These are phyloP conservation scores for Nigrograna mackinnonii DNA, from an alignment of 2,329 filamentous ascomycete genomes.

Conservation along the genomic window DNA sequence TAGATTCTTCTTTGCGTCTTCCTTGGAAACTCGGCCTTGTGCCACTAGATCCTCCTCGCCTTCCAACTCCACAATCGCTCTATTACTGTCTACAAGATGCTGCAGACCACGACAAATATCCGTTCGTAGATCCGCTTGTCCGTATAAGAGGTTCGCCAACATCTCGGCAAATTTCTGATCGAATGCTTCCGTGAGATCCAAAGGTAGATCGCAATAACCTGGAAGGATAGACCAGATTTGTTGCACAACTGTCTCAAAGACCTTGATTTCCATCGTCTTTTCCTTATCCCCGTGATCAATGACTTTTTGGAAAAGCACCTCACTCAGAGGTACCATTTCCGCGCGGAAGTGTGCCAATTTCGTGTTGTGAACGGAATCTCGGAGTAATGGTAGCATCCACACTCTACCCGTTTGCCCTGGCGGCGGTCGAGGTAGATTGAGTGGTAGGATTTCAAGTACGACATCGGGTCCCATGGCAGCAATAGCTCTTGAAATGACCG, in stretches of 20 bases:
- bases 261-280: slow-evolving; percentile 96
- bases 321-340: slow-evolving; percentile 87
- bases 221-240: slow-evolving; percentile 94
- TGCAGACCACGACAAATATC: slow-evolving; percentile 88
- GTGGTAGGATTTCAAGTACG: slow-evolving; percentile 78
- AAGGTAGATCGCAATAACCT: slow-evolving; percentile 89
- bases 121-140: slow-evolving; percentile 83
- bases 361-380: slow-evolving; percentile 89
- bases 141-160: slow-evolving; percentile 87
- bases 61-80: slow-evolving; percentile 74
- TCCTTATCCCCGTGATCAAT: slow-evolving; percentile 79
- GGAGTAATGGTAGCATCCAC: slow-evolving; percentile 90
- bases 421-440: slow-evolving; percentile 80
- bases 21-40: slow-evolving; percentile 77
- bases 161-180: slow-evolving; percentile 89
- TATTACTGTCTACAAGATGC: slow-evolving; percentile 88
- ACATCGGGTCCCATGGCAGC: slow-evolving; percentile 87
- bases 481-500: slow-evolving; percentile 85
- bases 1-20: slow-evolving; percentile 76
- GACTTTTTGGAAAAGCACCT: slow-evolving; percentile 86
- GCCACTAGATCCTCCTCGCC: slow-evolving; percentile 72
- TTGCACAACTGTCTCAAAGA: slow-evolving; percentile 93
- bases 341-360: slow-evolving; percentile 80
- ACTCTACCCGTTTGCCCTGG: slow-evolving; percentile 82
- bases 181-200: slow-evolving; percentile 73